A percentile compares a stretch with the other conserved stretches of the same genome.
These are phyloP conservation scores for Colletotrichum graminicola DNA, from an alignment of 2,329 filamentous ascomycete species.

Conservation along the genomic window DNA sequence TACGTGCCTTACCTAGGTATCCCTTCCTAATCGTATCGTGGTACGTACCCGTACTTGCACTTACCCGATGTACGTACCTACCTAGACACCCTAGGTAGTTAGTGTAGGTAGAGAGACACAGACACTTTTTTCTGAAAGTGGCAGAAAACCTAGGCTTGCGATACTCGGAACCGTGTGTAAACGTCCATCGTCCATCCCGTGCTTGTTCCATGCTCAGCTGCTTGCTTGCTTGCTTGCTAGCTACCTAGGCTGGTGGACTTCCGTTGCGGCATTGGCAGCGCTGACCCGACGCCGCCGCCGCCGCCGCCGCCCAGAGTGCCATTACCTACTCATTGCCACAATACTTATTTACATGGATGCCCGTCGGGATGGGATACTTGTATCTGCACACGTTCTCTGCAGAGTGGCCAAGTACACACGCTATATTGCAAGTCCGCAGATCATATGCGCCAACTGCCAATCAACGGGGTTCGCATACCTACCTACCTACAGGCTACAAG, in stretches of 20 bases:
- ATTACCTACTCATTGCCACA: too few species aligned
- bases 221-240: too few species aligned
- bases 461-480: not conserved
- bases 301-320: not conserved
- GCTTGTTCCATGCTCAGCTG: not conserved
- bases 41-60: too few species aligned
- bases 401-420: not conserved
- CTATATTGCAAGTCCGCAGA: conserved; percentile 8
- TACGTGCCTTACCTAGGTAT: too few species aligned
- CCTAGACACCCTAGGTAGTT: too few species aligned
- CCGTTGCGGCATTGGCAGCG: conserved; percentile 4
- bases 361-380: not conserved
- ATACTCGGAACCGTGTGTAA: not conserved
- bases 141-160: not conserved
- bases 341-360: too few species aligned
- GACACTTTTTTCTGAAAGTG: not conserved
- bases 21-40: too few species aligned
- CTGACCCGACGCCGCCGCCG: conserved; percentile 3
- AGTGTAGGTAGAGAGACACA: not conserved
- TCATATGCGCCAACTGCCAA: conserved; percentile 24
- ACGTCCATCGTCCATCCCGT: not conserved
- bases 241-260: conserved; percentile 12
- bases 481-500: too few species aligned
- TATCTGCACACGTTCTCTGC: too few species aligned
- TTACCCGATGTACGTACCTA: too few species aligned